Percentiles rank a stretch among this genome's conserved stretches.
phyloP scores from a whole-genome alignment of 495 filamentous ascomycete genomes.

The Penicillium egyptiacum region DNA sequence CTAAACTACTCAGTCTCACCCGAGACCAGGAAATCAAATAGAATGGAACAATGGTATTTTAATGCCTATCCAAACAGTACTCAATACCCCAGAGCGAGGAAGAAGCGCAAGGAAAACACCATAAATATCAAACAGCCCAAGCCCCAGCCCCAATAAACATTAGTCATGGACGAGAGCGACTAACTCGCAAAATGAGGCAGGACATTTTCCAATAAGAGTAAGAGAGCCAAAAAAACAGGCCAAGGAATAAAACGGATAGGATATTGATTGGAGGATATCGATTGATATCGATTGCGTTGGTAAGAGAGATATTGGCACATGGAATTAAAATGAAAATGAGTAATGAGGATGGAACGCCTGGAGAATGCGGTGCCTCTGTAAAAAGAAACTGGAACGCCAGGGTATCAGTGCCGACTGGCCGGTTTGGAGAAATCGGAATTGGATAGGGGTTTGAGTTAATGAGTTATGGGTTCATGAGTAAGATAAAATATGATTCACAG shows the following conservation, averaged over 20 bases:
- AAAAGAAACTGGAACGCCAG: slow-evolving; percentile 8
- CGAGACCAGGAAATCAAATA: neutral
- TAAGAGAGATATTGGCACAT: neutral
- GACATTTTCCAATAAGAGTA: neutral
- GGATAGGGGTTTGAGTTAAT: neutral
- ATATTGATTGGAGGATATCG: neutral
- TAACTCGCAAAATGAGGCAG: neutral
- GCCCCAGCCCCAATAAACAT: neutral
- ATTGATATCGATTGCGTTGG: slow-evolving; percentile 1
- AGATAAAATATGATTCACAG: neutral
- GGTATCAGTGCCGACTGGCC: slow-evolving; percentile 13
- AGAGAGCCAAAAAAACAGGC: neutral
- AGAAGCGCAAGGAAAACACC: neutral
- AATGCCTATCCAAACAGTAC: neutral
- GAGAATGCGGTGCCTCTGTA: neutral
- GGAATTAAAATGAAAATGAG: neutral
- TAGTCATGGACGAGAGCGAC: too few species aligned
- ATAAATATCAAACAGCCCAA: neutral
- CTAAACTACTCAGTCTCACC: neutral
- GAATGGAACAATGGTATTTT: neutral
- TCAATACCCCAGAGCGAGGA: neutral
- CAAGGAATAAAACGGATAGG: neutral
- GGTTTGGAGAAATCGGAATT: neutral
- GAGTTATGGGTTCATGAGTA: neutral
- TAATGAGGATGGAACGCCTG: slow-evolving; percentile 14